Evolutionary conservation across 345 rosid species (phyloP).

Genomic region (Salix koriyanagi): DNA sequence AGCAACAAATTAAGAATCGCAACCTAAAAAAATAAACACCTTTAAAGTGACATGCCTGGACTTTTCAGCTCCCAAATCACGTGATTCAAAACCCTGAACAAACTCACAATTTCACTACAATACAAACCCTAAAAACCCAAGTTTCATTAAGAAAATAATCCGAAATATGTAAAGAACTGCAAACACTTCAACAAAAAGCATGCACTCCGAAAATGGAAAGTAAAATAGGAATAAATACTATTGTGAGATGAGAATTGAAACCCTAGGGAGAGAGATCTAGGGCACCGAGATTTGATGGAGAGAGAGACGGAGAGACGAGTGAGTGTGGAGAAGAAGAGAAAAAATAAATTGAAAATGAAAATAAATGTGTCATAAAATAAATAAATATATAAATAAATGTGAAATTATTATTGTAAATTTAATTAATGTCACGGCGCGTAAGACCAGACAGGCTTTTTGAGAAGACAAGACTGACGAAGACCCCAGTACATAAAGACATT

Average conservation of each 20-base stretch:
- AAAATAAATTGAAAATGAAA: not conserved
- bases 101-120: not conserved
- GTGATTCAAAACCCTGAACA: conserved; percentile 6
- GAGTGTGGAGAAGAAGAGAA: conserved; percentile 14
- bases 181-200: conserved; percentile 19
- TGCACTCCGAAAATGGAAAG: conserved; percentile 20
- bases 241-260: not conserved
- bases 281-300: conserved; percentile 26
- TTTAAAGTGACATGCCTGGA: not conserved
- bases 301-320: conserved; percentile 11
- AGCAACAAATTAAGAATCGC: not conserved
- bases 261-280: conserved; percentile 33
- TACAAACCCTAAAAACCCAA: conserved; percentile 3
- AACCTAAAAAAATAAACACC: not conserved
- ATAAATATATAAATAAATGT: not conserved
- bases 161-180: not conserved
- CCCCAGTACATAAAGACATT: conserved; percentile 31
- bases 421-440: conserved; percentile 1
- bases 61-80: not conserved
- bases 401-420: not conserved
- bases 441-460: not conserved
- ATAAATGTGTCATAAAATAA: not conserved
- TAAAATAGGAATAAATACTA: not conserved
- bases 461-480: not conserved
- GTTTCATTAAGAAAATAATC: not conserved